Percentiles rank a stretch among this genome's conserved stretches.
These are phyloP conservation scores for Acacia acuminata DNA, from an alignment of 306 rosid genomes.

Conservation along the genomic window DNA sequence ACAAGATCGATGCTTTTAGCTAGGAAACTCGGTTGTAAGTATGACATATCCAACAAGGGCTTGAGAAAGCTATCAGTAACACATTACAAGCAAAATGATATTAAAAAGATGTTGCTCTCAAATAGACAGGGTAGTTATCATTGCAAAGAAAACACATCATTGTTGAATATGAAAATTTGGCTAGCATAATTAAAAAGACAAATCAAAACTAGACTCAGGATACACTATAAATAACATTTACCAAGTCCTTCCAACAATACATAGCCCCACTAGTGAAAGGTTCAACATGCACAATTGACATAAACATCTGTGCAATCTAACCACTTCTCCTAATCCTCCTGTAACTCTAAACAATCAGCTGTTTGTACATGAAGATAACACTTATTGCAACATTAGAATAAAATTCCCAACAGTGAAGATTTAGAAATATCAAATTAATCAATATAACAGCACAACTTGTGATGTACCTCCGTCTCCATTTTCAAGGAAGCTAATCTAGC, in stretches of 20 bases:
- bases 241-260: not conserved
- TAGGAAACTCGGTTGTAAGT: not conserved
- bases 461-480: constrained; percentile 87
- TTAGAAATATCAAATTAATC: not conserved
- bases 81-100: constrained; percentile 1
- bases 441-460: constrained; percentile 12
- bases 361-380: not conserved
- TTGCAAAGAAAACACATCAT: not conserved
- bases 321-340: not conserved
- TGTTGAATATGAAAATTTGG: not conserved
- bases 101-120: constrained; percentile 5
- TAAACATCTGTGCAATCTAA: not conserved
- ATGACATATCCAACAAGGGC: not conserved
- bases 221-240: not conserved
- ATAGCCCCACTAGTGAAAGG: not conserved
- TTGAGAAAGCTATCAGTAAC: not conserved
- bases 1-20: constrained; percentile 14
- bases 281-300: constrained; percentile 7
- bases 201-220: not conserved
- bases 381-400: constrained; percentile 10
- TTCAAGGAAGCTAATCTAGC: constrained; percentile 79
- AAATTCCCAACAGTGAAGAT: constrained; percentile 6
- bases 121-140: constrained; percentile 2
- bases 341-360: constrained; percentile 3
- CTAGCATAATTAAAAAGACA: not conserved